Conservation (phyloP, 1,284 basidiomycete species). For the Coniferiporia sulphurascens region DNA sequence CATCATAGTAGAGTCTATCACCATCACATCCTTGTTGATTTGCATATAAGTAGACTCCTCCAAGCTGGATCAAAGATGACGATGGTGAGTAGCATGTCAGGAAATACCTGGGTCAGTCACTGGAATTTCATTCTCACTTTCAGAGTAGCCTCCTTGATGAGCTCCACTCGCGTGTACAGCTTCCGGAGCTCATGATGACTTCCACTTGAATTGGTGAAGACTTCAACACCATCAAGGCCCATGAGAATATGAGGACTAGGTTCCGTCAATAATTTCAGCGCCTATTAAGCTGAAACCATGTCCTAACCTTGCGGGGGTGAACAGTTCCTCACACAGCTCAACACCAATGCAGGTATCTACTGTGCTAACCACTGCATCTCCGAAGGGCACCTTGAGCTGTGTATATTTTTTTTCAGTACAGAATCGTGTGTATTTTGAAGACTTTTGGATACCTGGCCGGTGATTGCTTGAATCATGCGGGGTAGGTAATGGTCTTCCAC, state of each 20-base stretch:
- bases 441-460: conserved; percentile 66
- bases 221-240: conserved; percentile 97
- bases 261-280: conserved; percentile 5
- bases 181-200: conserved; percentile 98
- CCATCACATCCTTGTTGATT: conserved; percentile 99
- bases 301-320: conserved; percentile 85
- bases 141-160: conserved; percentile 95
- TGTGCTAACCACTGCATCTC: conserved; percentile 91
- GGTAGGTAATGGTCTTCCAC: conserved; percentile 90
- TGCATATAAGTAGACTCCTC: conserved; percentile 95
- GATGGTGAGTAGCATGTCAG: not conserved
- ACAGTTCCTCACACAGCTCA: conserved; percentile 95
- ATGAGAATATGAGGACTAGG: conserved; percentile 90
- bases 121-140: conserved; percentile 51
- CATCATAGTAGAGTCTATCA: conserved; percentile 96
- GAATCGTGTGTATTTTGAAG: not conserved
- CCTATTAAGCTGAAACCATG: not conserved
- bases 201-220: conserved; percentile 96
- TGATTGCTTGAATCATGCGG: conserved; percentile 78
- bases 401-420: not conserved
- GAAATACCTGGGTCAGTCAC: not conserved
- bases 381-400: conserved; percentile 86
- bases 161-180: conserved; percentile 84
- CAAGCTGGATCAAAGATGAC: conserved; percentile 52
- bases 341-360: conserved; percentile 95